Conservation (phyloP, 441 rosid species). For the Euphorbia schlechtendalii region DNA sequence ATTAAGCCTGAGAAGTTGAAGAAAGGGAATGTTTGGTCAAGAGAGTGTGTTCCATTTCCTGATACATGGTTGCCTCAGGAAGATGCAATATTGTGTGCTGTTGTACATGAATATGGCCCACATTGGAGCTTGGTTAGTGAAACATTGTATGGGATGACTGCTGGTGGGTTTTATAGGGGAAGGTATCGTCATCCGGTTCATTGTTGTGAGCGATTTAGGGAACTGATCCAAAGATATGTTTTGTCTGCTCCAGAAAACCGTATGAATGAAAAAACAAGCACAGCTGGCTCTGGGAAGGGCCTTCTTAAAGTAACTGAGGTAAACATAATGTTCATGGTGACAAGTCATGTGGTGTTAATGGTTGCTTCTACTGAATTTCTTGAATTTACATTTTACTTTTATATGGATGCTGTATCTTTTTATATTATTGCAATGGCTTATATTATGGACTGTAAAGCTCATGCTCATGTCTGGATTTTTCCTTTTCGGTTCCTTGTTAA, state of each 20-base stretch:
- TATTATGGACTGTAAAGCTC: not conserved
- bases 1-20: slow-evolving; percentile 90
- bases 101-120: slow-evolving; percentile 96
- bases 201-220: slow-evolving; percentile 95
- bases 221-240: slow-evolving; percentile 71
- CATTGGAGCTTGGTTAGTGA: slow-evolving; percentile 88
- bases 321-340: slow-evolving; percentile 17
- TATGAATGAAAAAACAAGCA: slow-evolving; percentile 57
- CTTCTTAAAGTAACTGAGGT: slow-evolving; percentile 97
- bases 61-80: slow-evolving; percentile 96
- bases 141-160: slow-evolving; percentile 79
- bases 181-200: slow-evolving; percentile 88
- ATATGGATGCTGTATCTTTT: not conserved
- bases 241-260: slow-evolving; percentile 60
- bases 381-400: not conserved
- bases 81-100: slow-evolving; percentile 97
- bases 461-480: not conserved
- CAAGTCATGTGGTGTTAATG: not conserved
- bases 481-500: slow-evolving; percentile 1
- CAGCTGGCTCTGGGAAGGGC: slow-evolving; percentile 77
- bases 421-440: not conserved
- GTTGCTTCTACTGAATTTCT: not conserved
- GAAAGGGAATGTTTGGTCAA: slow-evolving; percentile 91
- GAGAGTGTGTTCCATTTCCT: slow-evolving; percentile 90
- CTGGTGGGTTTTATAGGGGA: slow-evolving; percentile 95